These are phyloP conservation scores for Neoascochyta sp. DNA, from an alignment of 2,329 filamentous ascomycete species.

Conservation along the genomic window DNA sequence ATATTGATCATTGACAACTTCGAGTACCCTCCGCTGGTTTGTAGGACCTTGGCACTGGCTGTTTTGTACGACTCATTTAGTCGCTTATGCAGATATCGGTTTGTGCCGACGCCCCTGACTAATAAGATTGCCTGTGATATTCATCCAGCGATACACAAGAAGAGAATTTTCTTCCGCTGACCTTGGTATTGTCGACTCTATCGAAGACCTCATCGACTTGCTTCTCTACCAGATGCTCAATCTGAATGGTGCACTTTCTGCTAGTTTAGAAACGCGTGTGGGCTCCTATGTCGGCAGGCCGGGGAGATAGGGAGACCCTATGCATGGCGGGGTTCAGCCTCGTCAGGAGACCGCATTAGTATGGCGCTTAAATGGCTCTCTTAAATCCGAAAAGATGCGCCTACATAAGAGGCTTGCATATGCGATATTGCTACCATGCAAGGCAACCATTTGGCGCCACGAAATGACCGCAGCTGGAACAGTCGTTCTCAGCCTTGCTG, in stretches of 20 bases:
- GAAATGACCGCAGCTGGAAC: background rate
- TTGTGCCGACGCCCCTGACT: conserved; percentile 11
- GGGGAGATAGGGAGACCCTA: background rate
- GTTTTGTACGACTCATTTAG: conserved; percentile 3
- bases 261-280: too few relatives aligned
- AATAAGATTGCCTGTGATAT: conserved; percentile 5
- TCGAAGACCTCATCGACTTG: conserved; percentile 7
- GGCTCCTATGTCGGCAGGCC: too few relatives aligned
- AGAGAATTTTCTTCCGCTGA: background rate
- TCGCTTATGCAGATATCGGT: conserved; percentile 8
- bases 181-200: background rate
- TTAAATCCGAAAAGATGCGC: too few relatives aligned
- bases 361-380: too few relatives aligned
- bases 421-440: conserved; percentile 1
- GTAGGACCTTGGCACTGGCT: conserved; percentile 4
- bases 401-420: too few relatives aligned
- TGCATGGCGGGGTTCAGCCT: background rate
- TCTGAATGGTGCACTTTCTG: too few relatives aligned
- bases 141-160: background rate
- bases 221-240: conserved; percentile 11
- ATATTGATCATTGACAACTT: background rate
- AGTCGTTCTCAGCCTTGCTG: too few relatives aligned
- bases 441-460: background rate
- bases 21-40: background rate
- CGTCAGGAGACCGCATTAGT: too few relatives aligned